Percentiles rank a stretch among this genome's conserved stretches.
phyloP scores from a whole-genome alignment of 306 rosid genomes.

The Casuarina equisetifolia region DNA sequence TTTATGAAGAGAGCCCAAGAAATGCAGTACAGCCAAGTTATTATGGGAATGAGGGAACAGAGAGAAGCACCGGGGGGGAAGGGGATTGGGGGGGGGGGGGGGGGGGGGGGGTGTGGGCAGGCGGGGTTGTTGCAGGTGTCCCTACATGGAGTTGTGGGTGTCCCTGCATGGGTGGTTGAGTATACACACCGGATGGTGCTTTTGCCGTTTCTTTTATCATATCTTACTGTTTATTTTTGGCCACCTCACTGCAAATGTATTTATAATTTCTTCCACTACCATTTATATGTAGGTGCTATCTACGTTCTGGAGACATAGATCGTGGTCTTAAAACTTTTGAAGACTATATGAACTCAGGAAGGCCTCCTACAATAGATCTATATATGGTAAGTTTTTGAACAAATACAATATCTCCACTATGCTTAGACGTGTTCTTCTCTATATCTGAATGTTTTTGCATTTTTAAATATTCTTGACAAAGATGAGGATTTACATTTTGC shows the following conservation, averaged over 20 bases:
- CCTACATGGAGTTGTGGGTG: too few relatives aligned
- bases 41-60: neutral
- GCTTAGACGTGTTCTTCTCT: conserved; percentile 8
- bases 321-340: conserved; percentile 61
- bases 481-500: neutral
- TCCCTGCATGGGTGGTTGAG: neutral
- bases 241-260: neutral
- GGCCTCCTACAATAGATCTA: conserved; percentile 44
- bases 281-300: conserved; percentile 67
- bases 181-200: neutral
- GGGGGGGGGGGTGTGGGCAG: too few relatives aligned
- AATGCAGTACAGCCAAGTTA: neutral
- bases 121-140: too few relatives aligned
- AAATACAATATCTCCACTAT: conserved; percentile 9
- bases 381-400: conserved; percentile 56
- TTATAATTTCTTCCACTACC: conserved; percentile 22
- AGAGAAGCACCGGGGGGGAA: too few relatives aligned
- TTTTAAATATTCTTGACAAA: neutral
- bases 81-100: too few relatives aligned
- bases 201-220: neutral
- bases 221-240: neutral
- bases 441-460: neutral
- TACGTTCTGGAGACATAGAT: conserved; percentile 73
- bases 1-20: too few relatives aligned
- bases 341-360: conserved; percentile 44